These are phyloP conservation scores for Neocallimastix lanati DNA, from an alignment of 192 early-diverging fungal genomes.

Conservation along the genomic window DNA sequence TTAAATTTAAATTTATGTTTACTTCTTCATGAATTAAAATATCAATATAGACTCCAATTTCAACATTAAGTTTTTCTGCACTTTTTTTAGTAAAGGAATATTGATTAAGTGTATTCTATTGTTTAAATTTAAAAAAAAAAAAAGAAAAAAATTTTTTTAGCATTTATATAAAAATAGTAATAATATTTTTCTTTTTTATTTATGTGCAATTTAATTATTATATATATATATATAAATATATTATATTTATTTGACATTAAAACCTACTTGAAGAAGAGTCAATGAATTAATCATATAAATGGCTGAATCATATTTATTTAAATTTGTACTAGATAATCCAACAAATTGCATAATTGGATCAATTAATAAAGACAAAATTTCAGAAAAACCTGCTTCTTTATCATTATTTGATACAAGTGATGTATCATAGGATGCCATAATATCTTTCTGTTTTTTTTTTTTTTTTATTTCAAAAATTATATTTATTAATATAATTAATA, in stretches of 20 bases:
- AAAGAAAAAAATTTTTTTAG: no score
- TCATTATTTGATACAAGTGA: constrained; percentile 35
- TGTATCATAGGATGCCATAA: constrained; percentile 60
- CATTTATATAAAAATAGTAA: no score
- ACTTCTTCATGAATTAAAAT: constrained; percentile 48
- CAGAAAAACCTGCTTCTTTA: constrained; percentile 38
- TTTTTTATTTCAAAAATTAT: neutral
- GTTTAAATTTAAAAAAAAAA: neutral
- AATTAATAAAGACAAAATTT: constrained; percentile 45
- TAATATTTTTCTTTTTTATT: no score
- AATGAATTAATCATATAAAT: constrained; percentile 65
- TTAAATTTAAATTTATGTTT: neutral
- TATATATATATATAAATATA: no score
- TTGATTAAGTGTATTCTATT: constrained; percentile 33
- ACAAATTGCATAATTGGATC: constrained; percentile 57
- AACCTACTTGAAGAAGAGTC: constrained; percentile 44
- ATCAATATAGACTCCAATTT: constrained; percentile 44
- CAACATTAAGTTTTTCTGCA: constrained; percentile 26
- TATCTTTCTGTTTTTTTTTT: constrained; percentile 32
- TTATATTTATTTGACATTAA: no score
- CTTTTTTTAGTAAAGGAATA: constrained; percentile 46
- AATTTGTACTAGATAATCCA: constrained; percentile 27
- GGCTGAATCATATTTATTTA: constrained; percentile 34
- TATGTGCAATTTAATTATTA: no score
- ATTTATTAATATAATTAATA: neutral